Evolutionary conservation across 2,329 filamentous ascomycete genomes (phyloP).

Genomic region (Lachnum nothofagi): DNA sequence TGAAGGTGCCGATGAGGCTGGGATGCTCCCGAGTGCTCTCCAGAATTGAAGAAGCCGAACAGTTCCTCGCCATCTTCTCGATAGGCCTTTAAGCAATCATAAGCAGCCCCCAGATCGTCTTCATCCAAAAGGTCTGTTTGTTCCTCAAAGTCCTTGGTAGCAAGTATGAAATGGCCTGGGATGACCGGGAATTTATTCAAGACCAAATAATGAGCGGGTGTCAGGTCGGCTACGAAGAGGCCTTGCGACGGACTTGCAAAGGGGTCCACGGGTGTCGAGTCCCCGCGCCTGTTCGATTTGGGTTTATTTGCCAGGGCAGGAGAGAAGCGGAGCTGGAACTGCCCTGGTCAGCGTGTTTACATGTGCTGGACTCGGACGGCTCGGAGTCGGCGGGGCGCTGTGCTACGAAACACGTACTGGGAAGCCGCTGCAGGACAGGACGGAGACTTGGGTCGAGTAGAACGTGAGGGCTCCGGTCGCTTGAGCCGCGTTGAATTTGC

Average conservation of each 20-base stretch:
- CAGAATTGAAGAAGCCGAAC: constrained; percentile 51
- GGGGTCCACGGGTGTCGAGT: constrained; percentile 49
- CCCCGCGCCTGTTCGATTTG: constrained; percentile 36
- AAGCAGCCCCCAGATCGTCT: constrained; percentile 56
- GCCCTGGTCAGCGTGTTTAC: constrained; percentile 4
- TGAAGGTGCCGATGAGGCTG: constrained; percentile 70
- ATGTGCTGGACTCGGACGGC: constrained; percentile 1
- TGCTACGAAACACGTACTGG: constrained; percentile 20
- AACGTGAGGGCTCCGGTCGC: constrained; percentile 26
- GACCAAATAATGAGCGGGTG: constrained; percentile 56
- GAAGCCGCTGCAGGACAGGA: constrained; percentile 26
- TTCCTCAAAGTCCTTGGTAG: constrained; percentile 57
- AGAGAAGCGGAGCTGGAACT: constrained; percentile 72
- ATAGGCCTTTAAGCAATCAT: constrained; percentile 53
- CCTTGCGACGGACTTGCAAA: constrained; percentile 56
- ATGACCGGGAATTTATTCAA: constrained; percentile 73
- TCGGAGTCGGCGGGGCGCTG: not conserved
- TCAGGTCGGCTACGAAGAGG: constrained; percentile 51
- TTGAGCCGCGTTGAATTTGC: constrained; percentile 28
- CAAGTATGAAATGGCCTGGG: constrained; percentile 66
- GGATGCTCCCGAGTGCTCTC: constrained; percentile 62
- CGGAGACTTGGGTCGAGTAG: constrained; percentile 27
- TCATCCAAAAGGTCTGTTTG: constrained; percentile 60
- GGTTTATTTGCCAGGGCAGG: constrained; percentile 65
- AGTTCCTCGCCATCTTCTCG: constrained; percentile 39